Evolutionary conservation across 495 filamentous ascomycete species (phyloP).

Genomic region (Penicillium tannophilum): DNA sequence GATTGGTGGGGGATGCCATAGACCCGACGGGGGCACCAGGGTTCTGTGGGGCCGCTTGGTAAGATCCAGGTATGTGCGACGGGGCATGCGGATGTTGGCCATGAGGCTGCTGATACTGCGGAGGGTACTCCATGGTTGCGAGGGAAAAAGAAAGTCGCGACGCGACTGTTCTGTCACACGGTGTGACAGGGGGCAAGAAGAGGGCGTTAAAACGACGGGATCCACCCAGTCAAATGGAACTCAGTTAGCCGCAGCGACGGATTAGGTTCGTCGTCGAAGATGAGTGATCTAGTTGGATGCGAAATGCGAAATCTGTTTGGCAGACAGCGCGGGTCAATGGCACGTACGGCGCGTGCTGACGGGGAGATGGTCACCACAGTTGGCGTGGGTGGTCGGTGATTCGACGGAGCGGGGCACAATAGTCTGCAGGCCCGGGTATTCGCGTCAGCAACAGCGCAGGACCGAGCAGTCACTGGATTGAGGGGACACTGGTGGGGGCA

Average conservation of each 20-base stretch:
- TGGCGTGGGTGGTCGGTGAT: constrained; percentile 39
- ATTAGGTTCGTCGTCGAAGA: constrained; percentile 13
- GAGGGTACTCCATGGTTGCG: constrained; percentile 55
- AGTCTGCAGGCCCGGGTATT: constrained; percentile 42
- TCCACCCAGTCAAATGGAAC: constrained; percentile 20
- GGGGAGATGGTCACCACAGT: constrained; percentile 31
- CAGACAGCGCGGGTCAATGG: constrained; percentile 31
- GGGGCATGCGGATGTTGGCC: constrained; percentile 56
- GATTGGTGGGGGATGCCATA: constrained; percentile 55
- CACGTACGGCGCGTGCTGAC: constrained; percentile 30
- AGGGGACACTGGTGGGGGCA: constrained; percentile 14
- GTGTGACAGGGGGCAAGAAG: constrained; percentile 24
- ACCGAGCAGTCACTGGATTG: constrained; percentile 48
- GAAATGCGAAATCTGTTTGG: constrained; percentile 27
- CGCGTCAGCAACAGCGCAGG: constrained; percentile 51
- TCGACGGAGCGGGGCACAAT: constrained; percentile 40
- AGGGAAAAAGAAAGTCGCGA: constrained; percentile 15
- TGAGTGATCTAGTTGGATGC: constrained; percentile 11
- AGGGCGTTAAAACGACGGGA: background rate
- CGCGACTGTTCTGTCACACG: constrained; percentile 33
- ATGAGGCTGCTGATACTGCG: constrained; percentile 58
- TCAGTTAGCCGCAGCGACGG: constrained; percentile 4
- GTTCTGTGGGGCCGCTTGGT: constrained; percentile 50
- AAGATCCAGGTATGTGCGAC: constrained; percentile 52
- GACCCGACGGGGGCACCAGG: constrained; percentile 48